Evolutionary conservation across 2,329 filamentous ascomycete species (phyloP).

Genomic region (Xylariomycetidae sp.): DNA sequence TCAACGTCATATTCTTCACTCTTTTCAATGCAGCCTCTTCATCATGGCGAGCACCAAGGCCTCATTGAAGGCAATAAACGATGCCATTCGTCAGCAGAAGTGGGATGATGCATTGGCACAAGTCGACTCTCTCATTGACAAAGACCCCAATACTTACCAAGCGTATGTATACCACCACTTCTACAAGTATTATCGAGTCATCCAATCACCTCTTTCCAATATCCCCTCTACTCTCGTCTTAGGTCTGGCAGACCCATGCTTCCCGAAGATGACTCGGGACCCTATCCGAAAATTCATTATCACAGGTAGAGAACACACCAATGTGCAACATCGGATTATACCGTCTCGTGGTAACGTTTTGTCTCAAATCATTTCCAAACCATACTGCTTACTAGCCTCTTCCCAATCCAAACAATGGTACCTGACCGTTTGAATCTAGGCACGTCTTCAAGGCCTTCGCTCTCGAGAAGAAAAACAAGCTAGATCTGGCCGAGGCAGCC

Average conservation of each 20-base stretch:
- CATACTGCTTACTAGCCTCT: background rate
- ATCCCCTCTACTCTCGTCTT: too few species aligned
- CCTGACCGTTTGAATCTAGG: slow-evolving; percentile 36
- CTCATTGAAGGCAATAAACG: slow-evolving; percentile 74
- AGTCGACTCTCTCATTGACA: slow-evolving; percentile 63
- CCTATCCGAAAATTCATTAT: too few species aligned
- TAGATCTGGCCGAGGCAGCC: slow-evolving; percentile 68
- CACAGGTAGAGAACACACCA: too few species aligned
- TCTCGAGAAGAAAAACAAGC: slow-evolving; percentile 68
- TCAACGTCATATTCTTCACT: too few species aligned
- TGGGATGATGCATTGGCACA: slow-evolving; percentile 71
- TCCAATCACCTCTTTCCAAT: background rate
- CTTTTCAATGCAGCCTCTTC: too few species aligned
- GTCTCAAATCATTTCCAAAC: too few species aligned
- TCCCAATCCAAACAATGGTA: background rate
- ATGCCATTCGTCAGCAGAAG: slow-evolving; percentile 71
- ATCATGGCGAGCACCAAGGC: slow-evolving; percentile 61
- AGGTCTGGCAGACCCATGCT: too few species aligned
- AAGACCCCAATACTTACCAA: slow-evolving; percentile 77
- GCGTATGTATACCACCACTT: slow-evolving; percentile 47
- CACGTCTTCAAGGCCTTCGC: slow-evolving; percentile 86
- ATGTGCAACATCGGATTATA: too few species aligned
- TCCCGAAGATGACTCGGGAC: too few species aligned
- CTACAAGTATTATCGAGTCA: too few species aligned
- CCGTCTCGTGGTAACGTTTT: too few species aligned